Percentiles rank a stretch among this genome's conserved stretches.
These are phyloP conservation scores for Omphalotus guepiniiformis DNA, from an alignment of 768 basidiomycete species.

Conservation along the genomic window DNA sequence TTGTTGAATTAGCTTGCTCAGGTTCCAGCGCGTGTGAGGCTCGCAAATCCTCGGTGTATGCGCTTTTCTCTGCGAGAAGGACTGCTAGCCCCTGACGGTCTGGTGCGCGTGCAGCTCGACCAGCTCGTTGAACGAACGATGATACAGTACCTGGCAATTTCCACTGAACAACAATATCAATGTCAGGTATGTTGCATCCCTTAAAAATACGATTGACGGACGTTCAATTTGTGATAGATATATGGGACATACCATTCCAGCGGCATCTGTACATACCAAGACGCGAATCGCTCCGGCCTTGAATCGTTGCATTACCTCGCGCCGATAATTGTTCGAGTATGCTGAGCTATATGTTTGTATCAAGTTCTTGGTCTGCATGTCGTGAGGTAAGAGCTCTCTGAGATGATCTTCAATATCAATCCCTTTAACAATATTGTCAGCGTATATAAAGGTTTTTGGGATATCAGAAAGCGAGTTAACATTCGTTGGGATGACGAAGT, in stretches of 20 bases:
- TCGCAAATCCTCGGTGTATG: neutral
- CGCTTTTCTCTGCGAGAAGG: constrained; percentile 1
- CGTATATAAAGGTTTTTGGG: neutral
- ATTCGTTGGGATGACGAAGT: constrained; percentile 12
- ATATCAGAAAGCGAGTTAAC: neutral
- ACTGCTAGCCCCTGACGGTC: constrained; percentile 13
- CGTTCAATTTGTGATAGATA: no score
- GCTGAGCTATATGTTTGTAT: neutral
- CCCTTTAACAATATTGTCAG: neutral
- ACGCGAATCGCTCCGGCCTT: no score
- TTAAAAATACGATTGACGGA: no score
- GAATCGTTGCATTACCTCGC: neutral
- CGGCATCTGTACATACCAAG: no score
- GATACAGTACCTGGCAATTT: constrained; percentile 15
- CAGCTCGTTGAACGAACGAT: constrained; percentile 16
- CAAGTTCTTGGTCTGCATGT: neutral
- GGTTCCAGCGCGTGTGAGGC: no score
- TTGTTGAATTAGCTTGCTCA: neutral
- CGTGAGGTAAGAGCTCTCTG: neutral
- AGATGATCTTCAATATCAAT: neutral
- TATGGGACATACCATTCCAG: no score
- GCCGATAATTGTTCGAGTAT: constrained; percentile 2
- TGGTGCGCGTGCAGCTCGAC: constrained; percentile 9
- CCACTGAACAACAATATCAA: constrained; percentile 20
- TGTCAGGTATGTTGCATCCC: constrained; percentile 18